Base-by-base conservation (phyloP, 2,329 filamentous ascomycete genomes). In the Neonectria hederae region DNA sequence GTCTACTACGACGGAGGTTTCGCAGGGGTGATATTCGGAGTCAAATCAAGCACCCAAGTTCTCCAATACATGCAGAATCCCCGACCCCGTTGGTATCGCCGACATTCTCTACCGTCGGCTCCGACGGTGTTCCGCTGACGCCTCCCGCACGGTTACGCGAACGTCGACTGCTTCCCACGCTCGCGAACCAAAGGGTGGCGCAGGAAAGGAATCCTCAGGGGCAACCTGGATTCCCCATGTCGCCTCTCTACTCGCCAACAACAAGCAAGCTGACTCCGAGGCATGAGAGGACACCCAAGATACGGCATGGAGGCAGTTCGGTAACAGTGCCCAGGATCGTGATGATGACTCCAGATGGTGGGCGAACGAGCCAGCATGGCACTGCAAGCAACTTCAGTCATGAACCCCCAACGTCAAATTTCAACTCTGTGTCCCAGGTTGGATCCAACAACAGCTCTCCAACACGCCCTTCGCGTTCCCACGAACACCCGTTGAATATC, bases 131-230 rank as follows among this genome's bases (percentile, higher is more conserved):
- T 2, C 77, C 77, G 0, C 68, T 83, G 24, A 83, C 80, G 0
- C 83, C 84, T 1, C 84, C 84, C 0, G 80, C 80, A 2, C 80
- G 83, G 19, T 79, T 87, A 2, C 78, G 81, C 55, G 83, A 86
- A 54, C 79, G 84, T 6, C 80, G 75, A 38, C 77, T 83, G 52
- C 78, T 86, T 19, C 76, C 81, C 1, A 56, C 71, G 2, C 40
- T 61, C 5, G 38, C 48, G 3, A 54, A 68, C 30, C 40, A 60
- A 38, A 59, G 51, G 14, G 17, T 52, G 6, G 38, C 62, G 8
- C 49, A 32, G 6, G 38, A 48, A 14, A 42, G 46, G 7, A 46
- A 13, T 10, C 53, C 43, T 19, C 26, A 21, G 11, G 73, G 74
- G 0, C 71, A 54, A 54, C 65, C 64, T 49, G 62, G 57, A 4